These are phyloP conservation scores for Pelargonium citronellum DNA, from an alignment of 441 rosid genomes.

Conservation along the genomic window DNA sequence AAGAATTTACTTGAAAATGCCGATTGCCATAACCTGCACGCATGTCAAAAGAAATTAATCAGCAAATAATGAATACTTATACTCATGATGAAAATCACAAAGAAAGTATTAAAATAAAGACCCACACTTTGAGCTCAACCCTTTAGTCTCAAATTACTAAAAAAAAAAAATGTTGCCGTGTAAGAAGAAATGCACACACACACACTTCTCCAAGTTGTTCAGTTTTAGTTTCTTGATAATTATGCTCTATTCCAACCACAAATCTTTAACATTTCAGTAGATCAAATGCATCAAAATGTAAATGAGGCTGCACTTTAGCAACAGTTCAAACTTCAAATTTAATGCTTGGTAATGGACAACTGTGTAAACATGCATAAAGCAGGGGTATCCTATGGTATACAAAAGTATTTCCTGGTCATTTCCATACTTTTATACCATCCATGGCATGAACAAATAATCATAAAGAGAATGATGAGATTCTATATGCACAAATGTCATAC, in stretches of 20 bases:
- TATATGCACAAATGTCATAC: conserved; percentile 2
- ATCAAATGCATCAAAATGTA: background rate
- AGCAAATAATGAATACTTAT: background rate
- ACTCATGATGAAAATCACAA: background rate
- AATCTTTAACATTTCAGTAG: background rate
- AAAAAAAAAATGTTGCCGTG: background rate
- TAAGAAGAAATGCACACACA: background rate
- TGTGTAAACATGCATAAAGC: conserved; percentile 5
- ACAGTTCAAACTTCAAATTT: background rate
- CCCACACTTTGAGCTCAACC: background rate
- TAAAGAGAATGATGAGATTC: conserved; percentile 5
- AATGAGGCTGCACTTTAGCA: too few relatives aligned
- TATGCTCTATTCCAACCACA: background rate
- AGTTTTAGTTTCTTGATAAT: background rate
- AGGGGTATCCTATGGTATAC: conserved; percentile 1
- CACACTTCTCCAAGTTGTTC: background rate
- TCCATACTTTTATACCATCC: background rate
- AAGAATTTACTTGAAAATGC: background rate
- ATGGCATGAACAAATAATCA: background rate
- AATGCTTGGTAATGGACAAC: conserved; percentile 1
- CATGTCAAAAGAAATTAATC: background rate
- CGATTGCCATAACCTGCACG: conserved; percentile 5
- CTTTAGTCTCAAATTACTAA: background rate
- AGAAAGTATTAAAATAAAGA: background rate
- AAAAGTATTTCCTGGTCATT: background rate